Evolutionary conservation across 75 land plant species (phyloP), one percentile per base, ranked within the genome.

Genomic region (Ceratopteris richardii): DNA sequence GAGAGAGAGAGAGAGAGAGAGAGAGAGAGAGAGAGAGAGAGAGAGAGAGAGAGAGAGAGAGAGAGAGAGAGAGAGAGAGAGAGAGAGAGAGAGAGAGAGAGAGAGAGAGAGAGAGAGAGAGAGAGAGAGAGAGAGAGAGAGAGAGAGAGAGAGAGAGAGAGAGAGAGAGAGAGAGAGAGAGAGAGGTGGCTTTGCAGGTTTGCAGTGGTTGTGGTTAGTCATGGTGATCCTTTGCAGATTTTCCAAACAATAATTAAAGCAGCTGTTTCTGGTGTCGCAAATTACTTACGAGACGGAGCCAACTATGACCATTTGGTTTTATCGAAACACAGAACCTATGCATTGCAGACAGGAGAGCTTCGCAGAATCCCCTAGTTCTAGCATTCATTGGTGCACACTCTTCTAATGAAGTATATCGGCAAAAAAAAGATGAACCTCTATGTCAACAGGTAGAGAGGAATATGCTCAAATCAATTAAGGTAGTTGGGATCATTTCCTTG

Each of bases 211-310:
- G 30, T 91, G 19, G 94, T 91, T 1, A 78, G 84, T 75, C 97
- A 91, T 76, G 97, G 97, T 9, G 97, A 91, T 66, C 84, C 97
- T 11, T 77, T 91, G 17, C 93, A 87, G 51, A 91, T 91, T 6
- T 41, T 91, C 39, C 97, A 91, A 74, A 73, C 89, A 17, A 52
- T 91, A 21, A 44, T 88, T 20, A 59, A 73, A 61, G 74, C 85
- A 33, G 63, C 66, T 17, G 43, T 63, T 24, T 25, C 69, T 20
- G 23, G 62, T 5, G 7, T 47, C 27, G 55, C 18, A n/a, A 9
- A 33, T 24, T 21, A 59, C 17, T 52, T 17, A 18, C 37, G 23
- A 3, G 60, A 69, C 28, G 81, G 68, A 17, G 41, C 39, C 29
- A 44, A 76, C 50, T 24, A 37, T 33, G 42, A 55, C 22, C 58